These are phyloP conservation scores for Trichoderma atroviride DNA, from an alignment of 2,329 filamentous ascomycete species.

Conservation along the genomic window DNA sequence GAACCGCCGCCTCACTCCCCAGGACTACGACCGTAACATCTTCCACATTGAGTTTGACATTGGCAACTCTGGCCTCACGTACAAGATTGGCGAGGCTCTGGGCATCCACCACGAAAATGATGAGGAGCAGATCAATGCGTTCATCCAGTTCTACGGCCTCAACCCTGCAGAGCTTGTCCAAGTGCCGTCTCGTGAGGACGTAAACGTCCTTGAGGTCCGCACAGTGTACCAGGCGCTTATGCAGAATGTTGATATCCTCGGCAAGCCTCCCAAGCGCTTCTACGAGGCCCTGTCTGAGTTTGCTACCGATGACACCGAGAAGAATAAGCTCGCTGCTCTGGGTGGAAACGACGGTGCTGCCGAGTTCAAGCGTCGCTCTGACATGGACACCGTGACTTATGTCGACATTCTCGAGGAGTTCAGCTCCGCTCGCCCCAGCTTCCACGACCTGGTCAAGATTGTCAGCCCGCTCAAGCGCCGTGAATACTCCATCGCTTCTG, in stretches of 20 bases:
- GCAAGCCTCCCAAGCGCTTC: conserved; percentile 95
- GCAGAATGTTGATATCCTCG: conserved; percentile 95
- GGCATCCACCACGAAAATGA: conserved; percentile 97
- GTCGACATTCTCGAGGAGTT: conserved; percentile 90
- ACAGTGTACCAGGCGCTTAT: conserved; percentile 90
- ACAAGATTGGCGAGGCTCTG: conserved; percentile 95
- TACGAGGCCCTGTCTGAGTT: conserved; percentile 91
- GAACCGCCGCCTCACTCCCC: conserved; percentile 88
- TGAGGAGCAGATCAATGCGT: conserved; percentile 72
- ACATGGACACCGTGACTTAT: conserved; percentile 89
- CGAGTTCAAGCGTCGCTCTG: conserved; percentile 89
- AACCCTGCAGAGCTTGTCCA: conserved; percentile 84
- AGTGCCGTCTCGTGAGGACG: conserved; percentile 81
- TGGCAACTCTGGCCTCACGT: conserved; percentile 85
- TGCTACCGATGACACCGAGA: conserved; percentile 79
- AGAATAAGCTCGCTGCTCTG: conserved; percentile 75
- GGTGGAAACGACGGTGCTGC: conserved; percentile 77
- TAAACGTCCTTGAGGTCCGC: conserved; percentile 74
- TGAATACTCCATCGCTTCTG: conserved; percentile 98
- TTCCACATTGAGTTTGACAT: conserved; percentile 99
- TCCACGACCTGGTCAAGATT: conserved; percentile 86
- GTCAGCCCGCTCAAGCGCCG: conserved; percentile 91
- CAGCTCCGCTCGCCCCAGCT: conserved; percentile 80
- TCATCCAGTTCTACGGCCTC: conserved; percentile 89
- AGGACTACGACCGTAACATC: conserved; percentile 94